Conservation (phyloP, 208 protist species). For the Wallacemonas sp. region DNA sequence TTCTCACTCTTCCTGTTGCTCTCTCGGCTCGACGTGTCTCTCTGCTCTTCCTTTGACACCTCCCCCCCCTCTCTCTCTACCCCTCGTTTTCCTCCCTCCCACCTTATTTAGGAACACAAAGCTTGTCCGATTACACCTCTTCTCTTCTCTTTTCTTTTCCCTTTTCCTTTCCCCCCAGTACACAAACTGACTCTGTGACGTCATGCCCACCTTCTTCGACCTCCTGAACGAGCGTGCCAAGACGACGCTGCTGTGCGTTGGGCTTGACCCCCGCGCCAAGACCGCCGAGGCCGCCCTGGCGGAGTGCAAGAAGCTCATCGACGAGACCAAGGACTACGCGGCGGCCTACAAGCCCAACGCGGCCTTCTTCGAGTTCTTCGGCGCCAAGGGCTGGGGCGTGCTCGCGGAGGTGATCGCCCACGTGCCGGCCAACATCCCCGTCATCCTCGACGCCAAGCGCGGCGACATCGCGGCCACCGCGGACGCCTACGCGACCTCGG, state of each 20-base stretch:
- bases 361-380: constrained; percentile 88
- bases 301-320: constrained; percentile 81
- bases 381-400: constrained; percentile 68
- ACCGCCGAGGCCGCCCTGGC: constrained; percentile 53
- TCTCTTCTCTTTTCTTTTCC: constrained; percentile 1
- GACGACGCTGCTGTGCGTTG: constrained; percentile 81
- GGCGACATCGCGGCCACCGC: constrained; percentile 89
- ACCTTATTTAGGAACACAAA: too few relatives aligned
- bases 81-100: constrained; percentile 1
- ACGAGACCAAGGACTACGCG: constrained; percentile 78
- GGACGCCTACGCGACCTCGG: constrained; percentile 81
- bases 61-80: not conserved
- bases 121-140: not conserved
- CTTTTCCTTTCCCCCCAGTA: constrained; percentile 8
- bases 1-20: constrained; percentile 2
- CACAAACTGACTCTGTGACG: too few relatives aligned
- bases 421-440: constrained; percentile 75
- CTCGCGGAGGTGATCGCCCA: constrained; percentile 61
- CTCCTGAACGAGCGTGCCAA: constrained; percentile 81
- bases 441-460: constrained; percentile 88
- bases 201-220: constrained; percentile 64
- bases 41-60: not conserved
- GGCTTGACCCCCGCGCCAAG: constrained; percentile 79
- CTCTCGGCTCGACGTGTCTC: not conserved
- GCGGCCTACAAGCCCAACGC: constrained; percentile 90